These are phyloP conservation scores for Bassia scoparia DNA, from an alignment of 148 eudicot species.

Conservation along the genomic window DNA sequence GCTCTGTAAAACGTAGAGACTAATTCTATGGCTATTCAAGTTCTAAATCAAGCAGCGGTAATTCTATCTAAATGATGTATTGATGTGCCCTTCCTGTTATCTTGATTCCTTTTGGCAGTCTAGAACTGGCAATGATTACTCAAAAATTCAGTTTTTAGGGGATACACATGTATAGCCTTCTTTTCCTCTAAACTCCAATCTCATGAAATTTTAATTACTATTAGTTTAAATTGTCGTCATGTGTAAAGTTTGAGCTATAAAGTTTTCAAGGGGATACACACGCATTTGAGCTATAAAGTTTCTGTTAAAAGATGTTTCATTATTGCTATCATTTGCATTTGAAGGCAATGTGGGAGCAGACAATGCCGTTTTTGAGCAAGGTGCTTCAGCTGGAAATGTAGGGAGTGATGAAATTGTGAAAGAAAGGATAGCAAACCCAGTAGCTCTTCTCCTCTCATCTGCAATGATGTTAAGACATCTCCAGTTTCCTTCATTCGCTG, in stretches of 20 bases:
- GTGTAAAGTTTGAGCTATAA: too few relatives aligned
- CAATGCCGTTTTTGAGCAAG: slow-evolving; percentile 84
- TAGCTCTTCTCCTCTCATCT: slow-evolving; percentile 70
- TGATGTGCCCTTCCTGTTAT: neutral
- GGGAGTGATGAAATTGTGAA: slow-evolving; percentile 56
- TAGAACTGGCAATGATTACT: neutral
- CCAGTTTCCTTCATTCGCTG: slow-evolving; percentile 74
- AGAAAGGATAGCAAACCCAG: slow-evolving; percentile 75
- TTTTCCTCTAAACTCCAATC: too few relatives aligned
- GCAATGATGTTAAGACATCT: slow-evolving; percentile 91
- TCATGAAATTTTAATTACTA: too few relatives aligned
- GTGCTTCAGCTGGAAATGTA: slow-evolving; percentile 92
- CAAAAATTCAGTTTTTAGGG: neutral
- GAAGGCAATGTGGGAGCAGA: slow-evolving; percentile 89
- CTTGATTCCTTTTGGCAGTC: too few relatives aligned
- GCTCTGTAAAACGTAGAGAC: neutral
- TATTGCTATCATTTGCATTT: neutral
- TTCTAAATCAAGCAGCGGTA: neutral
- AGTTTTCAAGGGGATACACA: neutral
- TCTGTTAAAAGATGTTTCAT: neutral
- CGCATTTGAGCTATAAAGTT: too few relatives aligned
- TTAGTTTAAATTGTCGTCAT: too few relatives aligned
- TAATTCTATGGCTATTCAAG: neutral
- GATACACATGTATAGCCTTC: too few relatives aligned
- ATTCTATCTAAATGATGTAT: neutral